A percentile compares a stretch with the other conserved stretches of the same genome.
phyloP scores from a whole-genome alignment of 2,329 filamentous ascomycete genomes.

The Lachnellula arida region DNA sequence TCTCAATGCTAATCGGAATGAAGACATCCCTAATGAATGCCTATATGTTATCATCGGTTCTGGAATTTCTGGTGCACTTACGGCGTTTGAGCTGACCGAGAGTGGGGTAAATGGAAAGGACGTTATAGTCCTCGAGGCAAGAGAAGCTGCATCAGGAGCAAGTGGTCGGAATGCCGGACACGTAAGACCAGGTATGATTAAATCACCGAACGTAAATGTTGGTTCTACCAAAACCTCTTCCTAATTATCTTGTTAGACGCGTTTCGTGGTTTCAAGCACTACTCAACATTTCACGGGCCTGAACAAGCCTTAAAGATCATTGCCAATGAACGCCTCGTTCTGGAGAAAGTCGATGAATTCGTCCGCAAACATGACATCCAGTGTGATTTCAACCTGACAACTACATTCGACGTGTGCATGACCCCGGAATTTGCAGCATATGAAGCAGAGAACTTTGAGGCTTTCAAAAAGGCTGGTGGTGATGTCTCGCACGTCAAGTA shows the following conservation, averaged over 20 bases:
- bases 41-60: constrained; percentile 17
- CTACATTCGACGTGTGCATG: constrained; percentile 46
- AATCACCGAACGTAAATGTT: not conserved
- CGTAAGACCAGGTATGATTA: constrained; percentile 22
- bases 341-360: constrained; percentile 38
- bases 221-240: not conserved
- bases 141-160: constrained; percentile 31
- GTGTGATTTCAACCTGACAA: constrained; percentile 43
- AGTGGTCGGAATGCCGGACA: constrained; percentile 34
- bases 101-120: constrained; percentile 16
- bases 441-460: constrained; percentile 37
- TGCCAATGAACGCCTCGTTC: constrained; percentile 39
- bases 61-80: constrained; percentile 13
- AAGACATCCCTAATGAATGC: constrained; percentile 25
- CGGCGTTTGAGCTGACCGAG: constrained; percentile 19
- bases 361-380: constrained; percentile 37
- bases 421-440: constrained; percentile 42
- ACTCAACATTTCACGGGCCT: constrained; percentile 37
- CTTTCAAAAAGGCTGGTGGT: constrained; percentile 39
- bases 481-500: constrained; percentile 40
- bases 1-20: constrained; percentile 35
- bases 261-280: constrained; percentile 44
- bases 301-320: constrained; percentile 44
- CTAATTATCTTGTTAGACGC: constrained; percentile 31
- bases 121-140: constrained; percentile 31